These are phyloP conservation scores for Thuja plicata DNA, from an alignment of 83 land plant species.

Conservation along the genomic window DNA sequence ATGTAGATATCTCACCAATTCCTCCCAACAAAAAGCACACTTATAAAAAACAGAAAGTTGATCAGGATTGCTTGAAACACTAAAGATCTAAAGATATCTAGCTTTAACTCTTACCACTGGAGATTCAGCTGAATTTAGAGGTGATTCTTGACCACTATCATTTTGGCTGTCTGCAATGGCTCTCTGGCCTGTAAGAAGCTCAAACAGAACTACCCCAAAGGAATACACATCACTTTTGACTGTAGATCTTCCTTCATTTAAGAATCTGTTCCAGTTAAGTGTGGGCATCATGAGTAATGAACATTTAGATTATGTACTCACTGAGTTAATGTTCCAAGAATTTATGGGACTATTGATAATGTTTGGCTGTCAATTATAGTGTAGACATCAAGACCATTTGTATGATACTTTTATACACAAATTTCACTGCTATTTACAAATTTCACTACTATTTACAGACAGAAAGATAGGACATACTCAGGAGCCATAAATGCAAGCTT, in stretches of 20 bases:
- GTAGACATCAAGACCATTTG: not conserved
- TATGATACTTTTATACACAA: too few relatives aligned
- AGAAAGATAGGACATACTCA: not conserved
- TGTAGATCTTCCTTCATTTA: not conserved
- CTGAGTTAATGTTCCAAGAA: not conserved
- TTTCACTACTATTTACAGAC: not conserved
- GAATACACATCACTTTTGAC: not conserved
- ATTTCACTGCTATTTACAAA: not conserved
- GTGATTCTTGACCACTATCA: not conserved
- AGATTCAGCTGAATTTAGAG: not conserved
- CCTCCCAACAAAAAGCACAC: not conserved
- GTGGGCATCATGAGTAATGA: not conserved
- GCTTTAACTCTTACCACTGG: not conserved
- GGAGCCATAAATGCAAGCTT: slow-evolving; percentile 7
- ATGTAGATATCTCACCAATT: not conserved
- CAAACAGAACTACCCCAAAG: not conserved
- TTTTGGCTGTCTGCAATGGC: not conserved
- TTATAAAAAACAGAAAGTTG: not conserved
- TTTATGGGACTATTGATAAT: not conserved
- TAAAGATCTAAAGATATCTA: not conserved
- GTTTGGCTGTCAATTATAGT: not conserved
- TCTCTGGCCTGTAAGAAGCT: not conserved
- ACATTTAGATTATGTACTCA: not conserved
- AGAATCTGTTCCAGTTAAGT: not conserved
- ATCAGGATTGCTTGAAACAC: not conserved